Conservation (phyloP, 495 filamentous ascomycete species). For the Apodospora peruviana region DNA sequence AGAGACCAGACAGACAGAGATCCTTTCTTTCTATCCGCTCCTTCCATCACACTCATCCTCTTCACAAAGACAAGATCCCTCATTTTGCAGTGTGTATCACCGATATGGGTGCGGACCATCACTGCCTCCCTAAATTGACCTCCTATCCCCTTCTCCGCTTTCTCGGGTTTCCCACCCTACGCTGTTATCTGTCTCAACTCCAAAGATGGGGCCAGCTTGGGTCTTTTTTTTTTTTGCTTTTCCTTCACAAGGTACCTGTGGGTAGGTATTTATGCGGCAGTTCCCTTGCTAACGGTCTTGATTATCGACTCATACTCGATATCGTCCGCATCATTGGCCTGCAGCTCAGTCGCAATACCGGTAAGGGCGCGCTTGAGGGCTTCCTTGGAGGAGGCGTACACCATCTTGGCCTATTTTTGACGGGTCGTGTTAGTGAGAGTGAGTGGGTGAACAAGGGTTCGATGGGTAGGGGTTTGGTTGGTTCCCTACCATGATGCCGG, state of each 20-base stretch:
- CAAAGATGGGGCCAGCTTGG: background rate
- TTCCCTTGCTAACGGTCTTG: constrained; percentile 72
- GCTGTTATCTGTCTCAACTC: no score
- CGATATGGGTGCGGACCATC: no score
- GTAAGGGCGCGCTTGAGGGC: constrained; percentile 81
- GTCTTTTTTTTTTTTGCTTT: background rate
- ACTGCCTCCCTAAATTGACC: no score
- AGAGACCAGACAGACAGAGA: no score
- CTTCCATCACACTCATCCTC: no score
- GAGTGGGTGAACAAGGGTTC: background rate
- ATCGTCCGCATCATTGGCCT: constrained; percentile 88
- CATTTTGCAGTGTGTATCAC: no score
- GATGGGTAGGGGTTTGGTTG: background rate
- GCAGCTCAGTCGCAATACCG: constrained; percentile 73
- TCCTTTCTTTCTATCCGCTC: no score
- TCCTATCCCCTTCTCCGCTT: no score
- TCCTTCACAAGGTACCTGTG: no score
- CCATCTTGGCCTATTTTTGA: constrained; percentile 69
- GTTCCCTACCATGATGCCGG: constrained; percentile 63
- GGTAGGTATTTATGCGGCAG: constrained; percentile 39
- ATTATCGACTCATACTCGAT: constrained; percentile 80
- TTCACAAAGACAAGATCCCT: no score
- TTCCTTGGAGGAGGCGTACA: constrained; percentile 95
- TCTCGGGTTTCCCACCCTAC: no score
- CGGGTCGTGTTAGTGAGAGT: background rate